phyloP scores from a whole-genome alignment of 1,139 yeast species.

The Suhomyces terraborum region DNA sequence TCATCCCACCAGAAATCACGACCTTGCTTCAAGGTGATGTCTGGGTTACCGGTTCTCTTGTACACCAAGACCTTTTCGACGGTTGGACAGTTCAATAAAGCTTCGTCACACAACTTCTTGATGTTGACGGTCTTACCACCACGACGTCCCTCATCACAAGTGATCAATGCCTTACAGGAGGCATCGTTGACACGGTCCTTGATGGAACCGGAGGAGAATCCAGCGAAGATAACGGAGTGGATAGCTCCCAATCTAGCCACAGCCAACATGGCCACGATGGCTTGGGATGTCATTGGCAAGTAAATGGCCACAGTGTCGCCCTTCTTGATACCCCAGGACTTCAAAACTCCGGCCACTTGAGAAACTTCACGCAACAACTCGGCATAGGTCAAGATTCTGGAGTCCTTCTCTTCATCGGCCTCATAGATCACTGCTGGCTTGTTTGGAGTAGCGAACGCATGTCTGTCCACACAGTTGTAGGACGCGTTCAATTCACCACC shows the following conservation, averaged over 20 bases:
- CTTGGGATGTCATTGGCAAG: slow-evolving; percentile 97
- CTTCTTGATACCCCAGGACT: slow-evolving; percentile 83
- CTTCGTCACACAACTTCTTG: slow-evolving; percentile 94
- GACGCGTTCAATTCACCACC: slow-evolving; percentile 94
- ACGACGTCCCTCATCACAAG: slow-evolving; percentile 95
- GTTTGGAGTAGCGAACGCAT: slow-evolving; percentile 83
- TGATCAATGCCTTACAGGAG: slow-evolving; percentile 81
- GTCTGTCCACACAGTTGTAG: slow-evolving; percentile 96
- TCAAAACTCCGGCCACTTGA: slow-evolving; percentile 83
- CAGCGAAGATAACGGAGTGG: slow-evolving; percentile 96
- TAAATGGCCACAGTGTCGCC: slow-evolving; percentile 98
- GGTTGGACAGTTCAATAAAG: slow-evolving; percentile 72
- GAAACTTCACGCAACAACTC: slow-evolving; percentile 87
- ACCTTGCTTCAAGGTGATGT: slow-evolving; percentile 69
- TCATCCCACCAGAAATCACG: slow-evolving; percentile 96
- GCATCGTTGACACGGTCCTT: slow-evolving; percentile 92
- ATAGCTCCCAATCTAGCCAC: slow-evolving; percentile 94
- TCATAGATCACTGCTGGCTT: slow-evolving; percentile 91
- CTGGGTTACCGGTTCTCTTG: slow-evolving; percentile 78
- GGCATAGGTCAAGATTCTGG: slow-evolving; percentile 74
- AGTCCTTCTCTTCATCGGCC: slow-evolving; percentile 87
- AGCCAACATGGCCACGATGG: slow-evolving; percentile 91
- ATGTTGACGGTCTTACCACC: slow-evolving; percentile 93
- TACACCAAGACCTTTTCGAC: slow-evolving; percentile 84
- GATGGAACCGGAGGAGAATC: slow-evolving; percentile 92